Evolutionary conservation across 768 basidiomycete genomes (phyloP), one percentile per base, ranked within the genome.

Genomic region (Termitomyces sp.): DNA sequence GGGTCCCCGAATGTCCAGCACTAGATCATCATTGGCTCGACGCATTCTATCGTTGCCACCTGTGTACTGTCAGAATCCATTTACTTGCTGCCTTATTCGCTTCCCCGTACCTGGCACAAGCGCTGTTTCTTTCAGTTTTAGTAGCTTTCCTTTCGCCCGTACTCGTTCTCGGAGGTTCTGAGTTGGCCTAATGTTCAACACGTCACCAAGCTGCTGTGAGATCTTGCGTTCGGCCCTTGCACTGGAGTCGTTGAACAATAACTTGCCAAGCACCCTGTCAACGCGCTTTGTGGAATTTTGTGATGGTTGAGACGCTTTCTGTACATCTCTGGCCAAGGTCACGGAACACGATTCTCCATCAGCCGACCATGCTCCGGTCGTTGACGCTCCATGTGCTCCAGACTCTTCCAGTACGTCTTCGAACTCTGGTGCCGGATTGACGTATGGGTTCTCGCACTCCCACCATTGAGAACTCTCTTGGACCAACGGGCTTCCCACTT

Each of bases 361-460:
- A 55, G 48, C 60, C 62, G 59, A 42, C 37, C 24, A 40, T 40
- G 36, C 27, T 49, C 50, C 51, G 52, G 44, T 50, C 27, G 46
- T 50, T 33, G 36, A 52, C 51, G 40, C 24, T 27, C 55, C 61
- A 62, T 54, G 53, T 59, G 57, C 33, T 54, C 20, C 53, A n/a
- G 44, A 32, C 36, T 57, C 58, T 32, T 40, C 64, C 43, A 36
- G 56, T 51, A 36, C 40, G 48, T 54, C 56, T 48, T 53, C 54
- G 36, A 52, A 53, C 43, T 66, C 65, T 16, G 80, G 80, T 22
- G 76, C 72, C 8, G 75, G 76, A 64, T 81, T 80, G 66, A 81
- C 78, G 63, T 75, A 80, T 37, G 80, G 79, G 57, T 81, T 79
- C 32, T 67, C 49, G 36, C 7, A 14, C 2, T 40, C 57, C 18